Evolutionary conservation across 345 rosid species (phyloP), one percentile per base, ranked within the genome.

Genomic region (thale cress (Arabidopsis thaliana)): DNA sequence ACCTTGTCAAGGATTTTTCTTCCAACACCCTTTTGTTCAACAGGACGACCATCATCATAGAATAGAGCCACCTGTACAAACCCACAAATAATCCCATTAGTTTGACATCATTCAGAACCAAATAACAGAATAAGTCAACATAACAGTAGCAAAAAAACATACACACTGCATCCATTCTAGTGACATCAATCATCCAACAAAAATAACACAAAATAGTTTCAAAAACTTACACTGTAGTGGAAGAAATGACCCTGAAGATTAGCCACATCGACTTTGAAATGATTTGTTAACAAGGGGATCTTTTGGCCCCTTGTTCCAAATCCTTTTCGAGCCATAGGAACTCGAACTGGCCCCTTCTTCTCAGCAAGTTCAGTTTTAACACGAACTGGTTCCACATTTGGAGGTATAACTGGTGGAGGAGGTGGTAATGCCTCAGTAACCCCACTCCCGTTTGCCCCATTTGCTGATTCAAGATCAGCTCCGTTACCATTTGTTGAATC

Each of bases 21-120:
- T 34, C 97, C 99, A 7, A 87, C 53, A 3, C 99, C 97, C 75
- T 95, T 92, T 0, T 80, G 90, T 13, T 87, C 97, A 1, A 90
- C 97, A 6, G 97, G 91, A n/a, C 86, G 86, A 1, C 93, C 99
- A 86, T 94, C 96, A 63, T 91, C 99, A 79, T 91, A 91, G 4
- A 57, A 78, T 1, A 91, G 67, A 20, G 91, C 77, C 46, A 94
- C 92, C 99, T 90, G 80, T 16, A 48, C 24, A 51, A 42, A 40
- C 41, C 53, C 22, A 67, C 69, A 61, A 28, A 67, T 0, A 60
- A 28, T 5, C 33, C 6, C 13, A 34, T 53, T 14, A 40, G 28
- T 52, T 60, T 28, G 13, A 65, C 53, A 49, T 20, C 41, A 41
- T 14, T 6, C 14, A 44, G 55, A 67, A 12, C 12, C 9, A 28